Evolutionary conservation across 306 rosid species (phyloP), one percentile per base, ranked within the genome.

Genomic region (Biancaea sappan): DNA sequence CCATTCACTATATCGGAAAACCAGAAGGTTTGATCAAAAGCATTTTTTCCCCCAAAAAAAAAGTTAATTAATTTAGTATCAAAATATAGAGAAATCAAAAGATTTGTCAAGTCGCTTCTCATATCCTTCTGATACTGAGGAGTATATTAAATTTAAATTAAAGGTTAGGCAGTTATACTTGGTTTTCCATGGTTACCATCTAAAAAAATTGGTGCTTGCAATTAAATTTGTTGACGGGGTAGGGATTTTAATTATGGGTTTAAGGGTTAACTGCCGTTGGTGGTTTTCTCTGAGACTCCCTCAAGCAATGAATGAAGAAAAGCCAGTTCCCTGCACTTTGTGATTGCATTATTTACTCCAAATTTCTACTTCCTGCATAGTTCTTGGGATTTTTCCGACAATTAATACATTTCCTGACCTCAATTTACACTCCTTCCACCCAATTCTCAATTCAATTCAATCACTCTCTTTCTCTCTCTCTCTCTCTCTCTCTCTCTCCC

Each of bases 391-490:
- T 84, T 91, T 86, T 84, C 79, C 88, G 69, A 81, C 89, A 66
- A 87, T 89, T 86, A 92, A 89, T 89, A 83, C 96, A 78, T 89
- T 88, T 92, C 86, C 86, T 84, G 88, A 75, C 88, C 85, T 81
- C 93, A 92, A 87, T 86, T 84, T 89, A 89, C 88, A 86, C 85
- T 89, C 84, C 89, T 91, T 92, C 96, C 75, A 86, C 89, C 88
- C 85, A 67, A 75, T 79, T 83, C 59, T 5, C 83, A 83, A 82
- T 79, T 84, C 85, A 79, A 71, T 82, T 82, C 77, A 73, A 80
- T 83, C 75, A 35, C 70, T 61, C 80, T 52, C 71, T 86, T 79
- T 24, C 69, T 80, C 84, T 63, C 68, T 79, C 75, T 48, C 88
- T 76, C 79, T 79, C 63, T 78, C 78, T 67, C 76, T 79, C 96